Base-by-base conservation (phyloP, 495 filamentous ascomycete genomes). In the Aspergillus funiculosus region DNA sequence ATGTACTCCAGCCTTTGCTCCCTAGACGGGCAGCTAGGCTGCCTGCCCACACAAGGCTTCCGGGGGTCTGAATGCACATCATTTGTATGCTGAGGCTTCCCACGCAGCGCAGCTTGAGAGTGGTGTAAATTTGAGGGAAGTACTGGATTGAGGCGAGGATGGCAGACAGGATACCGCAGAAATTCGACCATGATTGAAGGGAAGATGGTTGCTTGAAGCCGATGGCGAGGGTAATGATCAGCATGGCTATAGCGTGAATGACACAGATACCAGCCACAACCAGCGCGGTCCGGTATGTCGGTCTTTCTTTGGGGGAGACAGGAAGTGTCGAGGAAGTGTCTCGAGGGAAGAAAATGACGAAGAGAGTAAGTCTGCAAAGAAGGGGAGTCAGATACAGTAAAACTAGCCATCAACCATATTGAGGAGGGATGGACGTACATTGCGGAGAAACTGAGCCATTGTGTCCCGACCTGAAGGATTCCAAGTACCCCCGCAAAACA, bases 61-160 rank as follows among this genome's bases (percentile, higher is more conserved):
- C 92, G 0, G 92, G 92, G 0, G 90, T 95, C 63, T 98, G 92
- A 31, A 97, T 95, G 60, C 84, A 85, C 92, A 98, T 98, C 87
- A 95, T 97, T 1, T 89, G 85, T 45, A 98, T 90, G 57, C 88
- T 94, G 46, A 98, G 63, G 58, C 87, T 94, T 26, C 87, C 87
- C 1, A 94, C 85, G 50, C 85, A 81, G 58, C 88, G 83, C 38
- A 95, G 69, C 26, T 70, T 75, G 67, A 87, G 90, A 1, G 92
- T 98, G 21, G 85, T 95, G 60, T 78, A 90, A 54, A 98, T 89
- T 68, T 98, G 92, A 1, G 92, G 92, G 14, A 97, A 70, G 66
- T 96, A 98, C 62, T 98, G 92, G 15, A 96, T 77, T 0, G 77
- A 81, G 0, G 94, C 85, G 15, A 97, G 79, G n/a, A 82, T 54